Evolutionary conservation across 208 protist species (phyloP).

Genomic region (Entamoeba invadens): DNA sequence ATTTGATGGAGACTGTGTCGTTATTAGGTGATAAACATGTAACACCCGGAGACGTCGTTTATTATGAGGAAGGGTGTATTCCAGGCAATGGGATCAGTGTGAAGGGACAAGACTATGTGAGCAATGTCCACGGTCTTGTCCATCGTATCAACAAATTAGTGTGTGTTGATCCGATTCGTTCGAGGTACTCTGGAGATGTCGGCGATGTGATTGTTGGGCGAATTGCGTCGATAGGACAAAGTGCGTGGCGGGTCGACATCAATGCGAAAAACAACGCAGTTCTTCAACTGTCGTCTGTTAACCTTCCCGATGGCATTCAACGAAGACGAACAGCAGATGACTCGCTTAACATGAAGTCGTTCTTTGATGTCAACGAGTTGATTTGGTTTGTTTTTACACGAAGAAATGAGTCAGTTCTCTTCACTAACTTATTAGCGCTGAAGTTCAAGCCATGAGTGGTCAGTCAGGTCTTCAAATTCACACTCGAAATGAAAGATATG

Average conservation of each 20-base stretch:
- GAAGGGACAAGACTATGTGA: background rate
- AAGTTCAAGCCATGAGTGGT: background rate
- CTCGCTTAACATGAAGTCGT: background rate
- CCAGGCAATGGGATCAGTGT: background rate
- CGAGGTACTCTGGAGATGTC: background rate
- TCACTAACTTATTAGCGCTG: background rate
- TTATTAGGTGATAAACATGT: background rate
- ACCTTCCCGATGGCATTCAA: background rate
- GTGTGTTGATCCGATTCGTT: background rate
- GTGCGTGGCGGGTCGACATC: conserved; percentile 13
- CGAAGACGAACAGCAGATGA: background rate
- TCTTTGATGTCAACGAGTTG: background rate
- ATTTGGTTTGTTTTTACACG: too few relatives aligned
- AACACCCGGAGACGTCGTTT: background rate
- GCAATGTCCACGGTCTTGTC: background rate
- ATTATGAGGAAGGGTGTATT: background rate
- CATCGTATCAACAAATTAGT: conserved; percentile 12
- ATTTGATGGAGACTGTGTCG: background rate
- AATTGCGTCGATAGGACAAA: background rate
- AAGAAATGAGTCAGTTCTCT: too few relatives aligned
- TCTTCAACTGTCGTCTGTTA: conserved; percentile 1
- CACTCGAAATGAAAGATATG: background rate
- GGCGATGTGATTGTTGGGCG: conserved; percentile 16
- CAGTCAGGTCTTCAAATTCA: background rate
- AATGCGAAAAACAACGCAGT: background rate